phyloP scores from a whole-genome alignment of 305 asterid genomes.

The Fraxinus albicans region DNA sequence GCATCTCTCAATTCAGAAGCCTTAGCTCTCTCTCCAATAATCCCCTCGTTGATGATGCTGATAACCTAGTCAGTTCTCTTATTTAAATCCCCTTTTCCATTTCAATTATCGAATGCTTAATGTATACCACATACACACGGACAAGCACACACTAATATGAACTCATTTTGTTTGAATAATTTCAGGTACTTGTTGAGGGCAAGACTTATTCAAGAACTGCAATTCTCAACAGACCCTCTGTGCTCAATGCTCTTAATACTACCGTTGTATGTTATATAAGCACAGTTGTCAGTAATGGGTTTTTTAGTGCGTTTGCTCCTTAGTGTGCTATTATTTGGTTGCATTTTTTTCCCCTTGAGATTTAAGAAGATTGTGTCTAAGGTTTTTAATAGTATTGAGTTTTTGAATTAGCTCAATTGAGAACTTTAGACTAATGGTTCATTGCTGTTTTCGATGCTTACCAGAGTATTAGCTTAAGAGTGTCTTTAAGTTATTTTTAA shows the following conservation, averaged over 20 bases:
- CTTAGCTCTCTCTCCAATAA: slow-evolving; percentile 40
- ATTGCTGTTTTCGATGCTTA: background rate
- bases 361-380: background rate
- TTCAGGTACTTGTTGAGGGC: slow-evolving; percentile 81
- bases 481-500: background rate
- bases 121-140: background rate
- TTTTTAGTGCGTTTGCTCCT: background rate
- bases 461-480: background rate
- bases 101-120: background rate
- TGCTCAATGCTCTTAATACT: slow-evolving; percentile 68
- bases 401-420: background rate
- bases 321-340: background rate
- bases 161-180: background rate
- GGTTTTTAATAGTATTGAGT: background rate
- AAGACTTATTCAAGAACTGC: slow-evolving; percentile 76
- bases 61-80: slow-evolving; percentile 46
- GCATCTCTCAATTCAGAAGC: slow-evolving; percentile 33
- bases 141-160: background rate
- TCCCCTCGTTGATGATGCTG: slow-evolving; percentile 45
- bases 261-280: slow-evolving; percentile 45
- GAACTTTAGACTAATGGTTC: background rate
- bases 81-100: background rate
- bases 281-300: background rate
- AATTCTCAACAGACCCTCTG: slow-evolving; percentile 72
- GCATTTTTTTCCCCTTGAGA: background rate